Evolutionary conservation across 23 red algal genomes (phyloP).

Genomic region (Gracilariopsis chorda): DNA sequence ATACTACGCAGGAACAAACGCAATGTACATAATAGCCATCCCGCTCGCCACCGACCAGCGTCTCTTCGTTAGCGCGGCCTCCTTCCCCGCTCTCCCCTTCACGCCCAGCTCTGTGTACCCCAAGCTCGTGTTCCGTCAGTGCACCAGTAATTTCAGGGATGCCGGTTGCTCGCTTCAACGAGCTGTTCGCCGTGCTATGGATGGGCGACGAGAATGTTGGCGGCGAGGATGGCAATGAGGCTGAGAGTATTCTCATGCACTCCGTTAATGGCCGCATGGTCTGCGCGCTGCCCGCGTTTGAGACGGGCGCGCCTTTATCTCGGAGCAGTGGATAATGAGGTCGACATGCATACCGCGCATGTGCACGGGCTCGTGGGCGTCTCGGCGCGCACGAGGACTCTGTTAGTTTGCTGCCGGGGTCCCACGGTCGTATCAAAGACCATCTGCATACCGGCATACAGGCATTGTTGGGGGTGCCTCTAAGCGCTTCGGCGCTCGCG

Average conservation of each 20-base stretch:
- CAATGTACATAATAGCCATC: too few relatives aligned
- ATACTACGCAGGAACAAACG: too few relatives aligned
- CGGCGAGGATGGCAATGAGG: conserved; percentile 1
- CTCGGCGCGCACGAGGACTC: not conserved
- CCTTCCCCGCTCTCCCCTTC: not conserved
- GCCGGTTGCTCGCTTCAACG: not conserved
- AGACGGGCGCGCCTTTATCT: not conserved
- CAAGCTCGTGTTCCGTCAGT: conserved; percentile 14
- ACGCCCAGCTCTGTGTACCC: conserved; percentile 3
- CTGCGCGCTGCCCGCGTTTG: conserved; percentile 5
- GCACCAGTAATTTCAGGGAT: not conserved
- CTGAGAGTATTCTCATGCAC: conserved; percentile 40
- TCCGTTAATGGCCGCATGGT: conserved; percentile 28
- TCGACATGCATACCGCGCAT: conserved; percentile 44
- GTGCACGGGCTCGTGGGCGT: conserved; percentile 43
- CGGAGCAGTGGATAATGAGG: conserved; percentile 30
- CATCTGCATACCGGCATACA: conserved; percentile 39
- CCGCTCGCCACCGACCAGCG: not conserved
- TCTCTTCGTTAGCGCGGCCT: not conserved
- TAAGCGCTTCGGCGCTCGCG: not conserved
- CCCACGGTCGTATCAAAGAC: conserved; percentile 42
- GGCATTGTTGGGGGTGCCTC: not conserved
- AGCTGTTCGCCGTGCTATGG: conserved; percentile 24
- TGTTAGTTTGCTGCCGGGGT: conserved; percentile 36
- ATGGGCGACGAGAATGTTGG: not conserved